Evolutionary conservation across 2,329 filamentous ascomycete species (phyloP).

Genomic region (Podosphaera leucotricha): DNA sequence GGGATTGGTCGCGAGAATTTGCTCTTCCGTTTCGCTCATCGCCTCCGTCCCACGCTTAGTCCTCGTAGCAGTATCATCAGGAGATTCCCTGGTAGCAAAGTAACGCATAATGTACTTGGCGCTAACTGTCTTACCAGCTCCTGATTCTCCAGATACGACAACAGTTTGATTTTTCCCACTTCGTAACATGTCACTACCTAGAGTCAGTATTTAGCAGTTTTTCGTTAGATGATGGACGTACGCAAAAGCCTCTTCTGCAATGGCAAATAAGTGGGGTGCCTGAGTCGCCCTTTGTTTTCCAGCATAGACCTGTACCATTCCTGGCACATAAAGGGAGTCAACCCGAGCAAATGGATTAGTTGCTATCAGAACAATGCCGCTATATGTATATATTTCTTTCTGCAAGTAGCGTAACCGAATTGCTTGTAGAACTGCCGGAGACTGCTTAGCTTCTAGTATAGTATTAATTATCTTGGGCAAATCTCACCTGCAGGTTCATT

Average conservation of each 20-base stretch:
- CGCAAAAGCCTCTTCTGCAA: conserved; percentile 97
- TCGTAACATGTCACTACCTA: conserved; percentile 70
- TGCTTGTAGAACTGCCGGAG: conserved; percentile 60
- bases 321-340: conserved; percentile 92
- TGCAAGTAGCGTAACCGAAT: conserved; percentile 93
- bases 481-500: conserved; percentile 84
- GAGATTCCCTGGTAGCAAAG: conserved; percentile 89
- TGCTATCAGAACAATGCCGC: conserved; percentile 92
- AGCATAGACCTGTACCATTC: conserved; percentile 99
- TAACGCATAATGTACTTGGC: conserved; percentile 99
- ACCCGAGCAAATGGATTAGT: conserved; percentile 95
- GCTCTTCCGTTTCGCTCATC: conserved; percentile 97
- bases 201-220: conserved; percentile 17
- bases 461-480: neutral
- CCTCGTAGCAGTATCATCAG: conserved; percentile 60
- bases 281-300: conserved; percentile 92
- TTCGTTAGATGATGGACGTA: conserved; percentile 24
- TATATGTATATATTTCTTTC: conserved; percentile 99
- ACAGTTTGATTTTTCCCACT: conserved; percentile 94
- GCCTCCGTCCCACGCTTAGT: conserved; percentile 46
- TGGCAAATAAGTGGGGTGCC: conserved; percentile 93
- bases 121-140: conserved; percentile 96
- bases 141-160: conserved; percentile 96
- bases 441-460: conserved; percentile 5
- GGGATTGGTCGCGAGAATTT: conserved; percentile 91